Base-by-base conservation (phyloP, 2,329 filamentous ascomycete genomes). In the Colletotrichum simmondsii region DNA sequence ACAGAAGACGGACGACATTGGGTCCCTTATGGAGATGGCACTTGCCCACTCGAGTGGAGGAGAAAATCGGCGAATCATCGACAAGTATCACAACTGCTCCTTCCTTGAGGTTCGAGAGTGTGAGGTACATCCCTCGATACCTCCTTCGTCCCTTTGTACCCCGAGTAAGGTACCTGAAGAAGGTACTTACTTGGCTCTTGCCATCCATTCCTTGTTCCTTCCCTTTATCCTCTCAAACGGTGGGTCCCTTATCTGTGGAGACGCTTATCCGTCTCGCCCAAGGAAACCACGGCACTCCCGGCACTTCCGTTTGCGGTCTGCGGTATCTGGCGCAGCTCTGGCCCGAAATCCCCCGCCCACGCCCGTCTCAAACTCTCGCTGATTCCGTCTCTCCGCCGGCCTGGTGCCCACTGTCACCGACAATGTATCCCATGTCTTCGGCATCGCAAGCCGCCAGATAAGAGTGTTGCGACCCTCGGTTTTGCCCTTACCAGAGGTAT, bases 11-110 rank as follows among this genome's bases (percentile, higher is more conserved):
- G 61, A 26, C 61, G 46, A 64, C 28, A 37, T 14, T 64, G 61
- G 30, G 61, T 54, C 46, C 28, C 19, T 46, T 64, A 64, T 37
- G 61, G 46, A 64, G 70, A 49, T 49, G 19, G 42, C 19, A 56
- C 53, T 46, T 56, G 22, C 42, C 30, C 46, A 26, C 19, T 22
- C 2, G 28, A 70, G 66, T 72, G 65, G 60, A 60, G 60, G 30
- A 35, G 49, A 54, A 49, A 56, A 69, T 72, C 70, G 60, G 60
- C 66, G 70, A 72, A 65, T 69, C 59, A 70, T 72, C 70, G 66
- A 59, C 16, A 28, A 22, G 30, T 49, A 42, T 19, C 16, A 49
- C 19, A 26, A n/a, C 19, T 59, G 32, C 32, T 26, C 24, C 37
- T 19, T 37, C 35, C 52, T 42, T 60, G 19, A 19, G 37, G 16